Conservation (phyloP, 139 green algal species). For the Spirogloea muscicola region DNA sequence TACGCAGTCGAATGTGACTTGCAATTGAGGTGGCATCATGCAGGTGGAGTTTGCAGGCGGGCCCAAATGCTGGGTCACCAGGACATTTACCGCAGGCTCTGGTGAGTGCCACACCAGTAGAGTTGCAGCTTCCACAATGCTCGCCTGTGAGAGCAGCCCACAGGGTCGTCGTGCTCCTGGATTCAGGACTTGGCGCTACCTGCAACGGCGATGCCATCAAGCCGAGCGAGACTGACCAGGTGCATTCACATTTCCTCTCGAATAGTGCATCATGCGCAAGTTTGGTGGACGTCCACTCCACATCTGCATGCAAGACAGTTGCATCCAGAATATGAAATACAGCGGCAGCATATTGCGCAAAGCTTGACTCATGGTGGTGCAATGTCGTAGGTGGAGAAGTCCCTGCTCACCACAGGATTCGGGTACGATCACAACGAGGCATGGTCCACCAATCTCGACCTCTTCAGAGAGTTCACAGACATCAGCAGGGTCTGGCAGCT, state of each 20-base stretch:
- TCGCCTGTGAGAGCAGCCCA: too few species aligned
- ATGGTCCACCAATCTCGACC: conserved; percentile 77
- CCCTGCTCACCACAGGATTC: conserved; percentile 77
- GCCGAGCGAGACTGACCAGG: conserved; percentile 50
- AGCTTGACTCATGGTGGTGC: background rate
- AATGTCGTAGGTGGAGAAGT: conserved; percentile 16
- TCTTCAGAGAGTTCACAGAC: conserved; percentile 89
- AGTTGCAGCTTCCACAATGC: too few species aligned
- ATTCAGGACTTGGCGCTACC: conserved; percentile 66
- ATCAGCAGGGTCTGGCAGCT: conserved; percentile 47
- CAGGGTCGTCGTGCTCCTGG: too few species aligned
- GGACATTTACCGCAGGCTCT: conserved; percentile 66
- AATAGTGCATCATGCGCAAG: too few species aligned
- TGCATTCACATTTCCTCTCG: too few species aligned
- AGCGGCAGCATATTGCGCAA: too few species aligned
- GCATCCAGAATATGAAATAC: background rate
- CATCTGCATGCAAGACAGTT: too few species aligned
- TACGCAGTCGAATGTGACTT: background rate
- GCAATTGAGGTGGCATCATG: background rate
- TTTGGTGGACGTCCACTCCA: too few species aligned
- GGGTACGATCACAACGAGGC: conserved; percentile 77
- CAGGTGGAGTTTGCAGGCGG: conserved; percentile 70
- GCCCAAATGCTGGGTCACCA: conserved; percentile 63
- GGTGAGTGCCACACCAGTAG: too few species aligned
- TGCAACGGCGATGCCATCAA: conserved; percentile 71